Evolutionary conservation across 1,284 basidiomycete genomes (phyloP), one percentile per base, ranked within the genome.

Genomic region (Boletus sp.): DNA sequence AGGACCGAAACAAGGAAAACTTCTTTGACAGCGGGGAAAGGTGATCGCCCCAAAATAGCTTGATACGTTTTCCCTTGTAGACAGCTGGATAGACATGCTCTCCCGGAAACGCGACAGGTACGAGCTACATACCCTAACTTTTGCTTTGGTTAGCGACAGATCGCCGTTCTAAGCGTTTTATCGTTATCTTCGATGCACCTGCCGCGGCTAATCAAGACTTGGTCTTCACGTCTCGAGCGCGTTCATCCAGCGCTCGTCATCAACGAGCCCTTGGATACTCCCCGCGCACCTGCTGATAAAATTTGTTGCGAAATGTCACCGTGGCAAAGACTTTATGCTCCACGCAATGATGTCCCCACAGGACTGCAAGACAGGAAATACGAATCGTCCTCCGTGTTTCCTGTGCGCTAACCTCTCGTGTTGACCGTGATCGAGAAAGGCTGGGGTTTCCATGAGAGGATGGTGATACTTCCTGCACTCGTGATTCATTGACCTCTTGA

Each of bases 391-490:
- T n/a, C 26, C 10, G 8, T n/a, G 16, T 25, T 30, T 1, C 23
- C 5, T 2, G 13, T 50, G 33, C 5, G 4, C 35, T 17, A 22
- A 49, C 8, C n/a, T 5, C n/a, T 23, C 9, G 17, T 12, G 13
- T n/a, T 30, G 9, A 22, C 30, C 43, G 46, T 54, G 37, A 54
- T 52, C 39, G 30, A 49, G 22, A 35, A 52, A n/a, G 51, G 39
- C 3, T 48, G 25, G 44, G 50, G 49, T 8, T n/a, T n/a, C n/a
- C n/a, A n/a, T n/a, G n/a, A n/a, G n/a, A n/a, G n/a, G n/a, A n/a
- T n/a, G n/a, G n/a, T n/a, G n/a, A n/a, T n/a, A n/a, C n/a, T n/a
- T n/a, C n/a, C n/a, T n/a, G n/a, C n/a, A n/a, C n/a, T n/a, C n/a
- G n/a, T n/a, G n/a, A n/a, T n/a, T n/a, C n/a, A n/a, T n/a, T n/a